Percentiles rank a stretch among this genome's conserved stretches.
These are phyloP conservation scores for Coemansia sp. DNA, from an alignment of 192 early-diverging fungal genomes.

Conservation along the genomic window DNA sequence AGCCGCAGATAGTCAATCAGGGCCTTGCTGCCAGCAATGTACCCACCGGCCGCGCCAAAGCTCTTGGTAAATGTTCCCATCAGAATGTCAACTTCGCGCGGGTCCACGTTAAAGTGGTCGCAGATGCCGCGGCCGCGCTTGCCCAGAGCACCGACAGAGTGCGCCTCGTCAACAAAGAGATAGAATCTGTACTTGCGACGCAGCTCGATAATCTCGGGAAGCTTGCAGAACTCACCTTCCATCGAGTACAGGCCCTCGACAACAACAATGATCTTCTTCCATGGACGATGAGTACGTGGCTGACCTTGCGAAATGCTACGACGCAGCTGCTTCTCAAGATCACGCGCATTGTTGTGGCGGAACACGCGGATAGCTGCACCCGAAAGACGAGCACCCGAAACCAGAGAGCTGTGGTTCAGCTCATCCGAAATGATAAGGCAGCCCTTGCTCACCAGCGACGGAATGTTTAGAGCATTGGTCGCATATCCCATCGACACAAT, in stretches of 20 bases:
- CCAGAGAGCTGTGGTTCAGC: constrained; percentile 91
- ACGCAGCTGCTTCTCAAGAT: constrained; percentile 78
- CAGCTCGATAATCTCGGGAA: constrained; percentile 85
- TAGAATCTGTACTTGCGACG: constrained; percentile 94
- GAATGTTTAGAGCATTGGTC: constrained; percentile 93
- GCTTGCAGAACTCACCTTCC: constrained; percentile 90
- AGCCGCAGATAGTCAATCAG: constrained; percentile 81
- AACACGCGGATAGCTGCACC: constrained; percentile 90
- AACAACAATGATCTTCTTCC: constrained; percentile 98
- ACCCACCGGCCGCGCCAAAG: constrained; percentile 96
- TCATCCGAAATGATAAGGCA: constrained; percentile 94
- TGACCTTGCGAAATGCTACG: constrained; percentile 93
- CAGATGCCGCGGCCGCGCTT: constrained; percentile 92
- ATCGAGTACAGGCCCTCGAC: constrained; percentile 97
- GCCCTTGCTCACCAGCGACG: constrained; percentile 79
- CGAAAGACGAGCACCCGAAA: constrained; percentile 90
- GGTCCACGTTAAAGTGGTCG: constrained; percentile 93
- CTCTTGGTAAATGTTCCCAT: constrained; percentile 99
- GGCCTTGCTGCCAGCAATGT: constrained; percentile 76
- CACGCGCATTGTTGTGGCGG: constrained; percentile 85
- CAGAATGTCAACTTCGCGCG: constrained; percentile 83
- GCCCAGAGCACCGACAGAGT: constrained; percentile 93
- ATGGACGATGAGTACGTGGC: constrained; percentile 95
- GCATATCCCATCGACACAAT: constrained; percentile 96
- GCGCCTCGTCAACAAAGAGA: constrained; percentile 96